Base-by-base conservation (phyloP, 2,329 filamentous ascomycete species). In the Reticulascus tulasneorum region DNA sequence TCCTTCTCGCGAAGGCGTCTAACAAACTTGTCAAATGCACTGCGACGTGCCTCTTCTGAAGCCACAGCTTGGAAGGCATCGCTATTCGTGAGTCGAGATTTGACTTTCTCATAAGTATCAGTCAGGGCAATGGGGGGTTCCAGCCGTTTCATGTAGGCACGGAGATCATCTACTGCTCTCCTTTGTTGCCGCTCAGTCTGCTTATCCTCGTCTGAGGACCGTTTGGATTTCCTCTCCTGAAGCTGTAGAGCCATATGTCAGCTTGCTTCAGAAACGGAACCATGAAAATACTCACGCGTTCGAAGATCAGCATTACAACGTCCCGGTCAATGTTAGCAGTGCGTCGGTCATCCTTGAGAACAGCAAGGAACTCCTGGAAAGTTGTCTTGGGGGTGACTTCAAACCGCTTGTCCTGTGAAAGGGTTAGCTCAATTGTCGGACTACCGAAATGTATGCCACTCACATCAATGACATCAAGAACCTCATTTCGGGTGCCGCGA, bases 1-100 rank as follows among this genome's bases (percentile, higher is more conserved):
- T 94, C 86, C 56, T 90, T 90, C 50, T 97, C 91, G 56, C 83
- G 86, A n/a, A 96, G 69, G 33, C 93, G 86, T 44, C 86, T 85
- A 50, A 96, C 81, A 52, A 89, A 79, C 64, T 94, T 97, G 39
- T 96, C 90, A 63, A 96, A 97, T 11, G 88, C 91, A 47, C 77
- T 75, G 44, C 82, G 80, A 39, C 90, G 85, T 44, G 84, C 73
- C 35, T 95, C 88, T 47, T 98, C 93, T 27, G 85, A 83, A 46
- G 82, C 73, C 31, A 97, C 75, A 35, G 84, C 84, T 60, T 84
- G 79, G 65, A 86, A 98, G 60, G 97, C 93, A 40, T 89, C 81
- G 50, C 77, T 78, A 55, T 86, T 86, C 51, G 86, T 79, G 46
- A 98, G 72, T 45, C 87, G 84, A 49, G 82, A 72, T 56, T 82